Percentiles rank a stretch among this genome's conserved stretches.
Evolutionary conservation across 345 rosid species (phyloP).

Genomic region (Dimocarpus longan): DNA sequence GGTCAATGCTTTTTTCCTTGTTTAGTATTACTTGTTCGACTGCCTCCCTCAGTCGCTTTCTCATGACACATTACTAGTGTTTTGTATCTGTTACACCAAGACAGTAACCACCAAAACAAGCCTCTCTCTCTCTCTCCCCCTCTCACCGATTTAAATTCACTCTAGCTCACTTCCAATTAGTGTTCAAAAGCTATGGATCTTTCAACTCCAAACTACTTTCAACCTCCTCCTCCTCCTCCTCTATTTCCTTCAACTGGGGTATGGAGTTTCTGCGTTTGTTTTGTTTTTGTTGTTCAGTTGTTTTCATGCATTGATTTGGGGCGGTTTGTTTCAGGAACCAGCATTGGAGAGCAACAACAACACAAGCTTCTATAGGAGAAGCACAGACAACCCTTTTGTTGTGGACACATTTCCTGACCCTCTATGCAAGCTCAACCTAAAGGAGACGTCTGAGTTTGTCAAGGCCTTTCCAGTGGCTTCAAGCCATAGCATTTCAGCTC

Average conservation of each 20-base stretch:
- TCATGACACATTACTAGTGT: constrained; percentile 13
- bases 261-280: constrained; percentile 13
- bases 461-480: constrained; percentile 53
- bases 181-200: constrained; percentile 47
- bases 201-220: constrained; percentile 43
- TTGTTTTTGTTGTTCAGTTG: neutral
- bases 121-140: too few species aligned
- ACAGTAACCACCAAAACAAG: neutral
- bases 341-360: constrained; percentile 30
- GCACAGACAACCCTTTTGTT: constrained; percentile 54
- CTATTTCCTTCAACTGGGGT: constrained; percentile 44
- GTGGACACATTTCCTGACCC: constrained; percentile 55
- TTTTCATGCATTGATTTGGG: neutral
- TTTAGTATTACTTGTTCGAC: constrained; percentile 29
- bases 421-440: constrained; percentile 68
- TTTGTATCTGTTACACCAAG: constrained; percentile 13
- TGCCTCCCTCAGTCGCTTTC: constrained; percentile 34
- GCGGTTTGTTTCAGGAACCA: constrained; percentile 33
- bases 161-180: neutral
- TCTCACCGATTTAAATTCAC: neutral
- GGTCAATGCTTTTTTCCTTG: constrained; percentile 32
- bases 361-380: constrained; percentile 36
- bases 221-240: constrained; percentile 29
- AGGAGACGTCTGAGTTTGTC: constrained; percentile 77
- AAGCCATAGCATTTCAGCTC: constrained; percentile 48